Conservation (phyloP, 2,329 filamentous ascomycete genomes). For the Paracoccidioides lutzii region DNA sequence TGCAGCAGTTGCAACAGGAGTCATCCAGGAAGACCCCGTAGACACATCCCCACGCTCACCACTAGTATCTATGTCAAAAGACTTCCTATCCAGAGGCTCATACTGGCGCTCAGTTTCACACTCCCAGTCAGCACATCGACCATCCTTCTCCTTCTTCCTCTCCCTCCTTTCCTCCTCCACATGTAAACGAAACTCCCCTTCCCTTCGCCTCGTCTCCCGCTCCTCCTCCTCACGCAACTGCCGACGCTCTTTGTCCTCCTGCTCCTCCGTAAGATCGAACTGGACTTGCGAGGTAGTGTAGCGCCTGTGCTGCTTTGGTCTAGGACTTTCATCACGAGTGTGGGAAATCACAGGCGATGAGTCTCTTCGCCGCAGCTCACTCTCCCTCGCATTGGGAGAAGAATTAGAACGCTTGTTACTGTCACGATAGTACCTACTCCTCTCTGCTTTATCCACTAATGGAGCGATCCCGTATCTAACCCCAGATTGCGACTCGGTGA, state of each 20-base stretch:
- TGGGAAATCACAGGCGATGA: slow-evolving; percentile 34
- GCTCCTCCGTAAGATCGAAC: slow-evolving; percentile 46
- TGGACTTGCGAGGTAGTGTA: slow-evolving; percentile 35
- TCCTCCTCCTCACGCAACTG: slow-evolving; percentile 12
- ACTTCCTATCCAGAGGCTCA: slow-evolving; percentile 4
- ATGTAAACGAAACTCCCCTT: slow-evolving; percentile 1
- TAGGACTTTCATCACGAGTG: slow-evolving; percentile 14
- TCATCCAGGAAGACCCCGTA: slow-evolving; percentile 20
- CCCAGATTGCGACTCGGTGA: background rate
- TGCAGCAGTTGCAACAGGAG: slow-evolving; percentile 37
- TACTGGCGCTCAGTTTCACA: background rate
- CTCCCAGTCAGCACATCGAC: background rate
- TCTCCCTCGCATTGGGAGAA: background rate
- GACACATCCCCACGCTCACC: slow-evolving; percentile 12
- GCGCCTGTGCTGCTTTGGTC: slow-evolving; percentile 18
- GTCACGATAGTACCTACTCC: background rate
- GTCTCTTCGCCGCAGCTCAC: slow-evolving; percentile 30
- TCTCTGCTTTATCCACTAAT: background rate
- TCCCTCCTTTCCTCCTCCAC: slow-evolving; percentile 1
- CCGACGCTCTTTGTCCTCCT: slow-evolving; percentile 37
- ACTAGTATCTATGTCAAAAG: slow-evolving; percentile 14
- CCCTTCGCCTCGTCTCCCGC: slow-evolving; percentile 7
- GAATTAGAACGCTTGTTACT: slow-evolving; percentile 2
- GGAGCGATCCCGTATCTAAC: slow-evolving; percentile 1
- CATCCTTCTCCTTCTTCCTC: background rate